Evolutionary conservation across 495 filamentous ascomycete species (phyloP), one percentile per base, ranked within the genome.

Genomic region (Podospora didyma): DNA sequence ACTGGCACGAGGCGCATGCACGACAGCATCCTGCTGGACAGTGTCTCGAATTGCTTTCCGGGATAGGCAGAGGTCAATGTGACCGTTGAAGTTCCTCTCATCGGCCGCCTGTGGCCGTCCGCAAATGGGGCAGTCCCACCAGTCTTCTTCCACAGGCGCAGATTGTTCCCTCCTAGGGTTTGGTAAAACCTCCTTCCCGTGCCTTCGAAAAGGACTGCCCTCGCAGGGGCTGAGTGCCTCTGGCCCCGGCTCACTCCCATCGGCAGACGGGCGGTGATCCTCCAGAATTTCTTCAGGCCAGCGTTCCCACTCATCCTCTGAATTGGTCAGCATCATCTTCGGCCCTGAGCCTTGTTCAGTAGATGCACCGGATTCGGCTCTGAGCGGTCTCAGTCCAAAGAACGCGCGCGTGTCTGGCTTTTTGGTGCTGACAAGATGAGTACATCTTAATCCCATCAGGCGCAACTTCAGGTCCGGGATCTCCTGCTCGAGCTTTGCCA

Each of bases 41-140:
- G 82, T 88, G 64, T 96, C 89, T 42, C 86, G 86, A 58, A 98
- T 98, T 0, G 89, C 89, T 67, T 87, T 83, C 46, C 84, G 75
- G 2, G 92, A 96, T 7, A 99, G 81, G 72, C 94, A 99, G 20
- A 89, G 85, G 66, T 99, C 95, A 46, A 99, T 88, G 70, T 99
- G 95, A 49, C 87, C 86, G 60, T 99, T 99, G 72, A 99, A 97
- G 6, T 67, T 69, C 37, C 79, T 77, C 67, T 97, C 90, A 58
- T 91, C 82, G 0, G 92, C 85, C 3, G 75, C 55, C 63, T 96
- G 90, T 0, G 88, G 86, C 44, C 85, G 75, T 2, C 68, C 68
- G 68, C 94, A 97, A 37, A 97, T 90, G 0, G 94, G 94, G 69
- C 94, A 97, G 20, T 86, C 79, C 92, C 91, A 97, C 62, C 77